phyloP scores from a whole-genome alignment of 2,329 filamentous ascomycete species.

The Thermothelomyces thermophilus region DNA sequence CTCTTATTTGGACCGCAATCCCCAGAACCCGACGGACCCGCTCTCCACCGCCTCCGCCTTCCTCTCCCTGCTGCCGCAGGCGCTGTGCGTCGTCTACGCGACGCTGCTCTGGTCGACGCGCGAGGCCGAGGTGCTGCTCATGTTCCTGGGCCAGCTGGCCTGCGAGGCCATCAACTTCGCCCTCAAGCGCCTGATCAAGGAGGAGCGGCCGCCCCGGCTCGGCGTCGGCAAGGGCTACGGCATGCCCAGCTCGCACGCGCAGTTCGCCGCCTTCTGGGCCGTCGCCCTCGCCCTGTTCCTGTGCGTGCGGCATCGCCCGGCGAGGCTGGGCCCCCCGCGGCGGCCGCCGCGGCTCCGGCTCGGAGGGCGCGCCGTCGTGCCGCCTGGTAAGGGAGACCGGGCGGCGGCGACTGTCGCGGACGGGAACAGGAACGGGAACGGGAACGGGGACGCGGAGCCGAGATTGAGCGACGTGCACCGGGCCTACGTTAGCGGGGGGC shows the following conservation, averaged over 20 bases:
- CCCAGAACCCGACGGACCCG: constrained; percentile 80
- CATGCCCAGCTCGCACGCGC: constrained; percentile 91
- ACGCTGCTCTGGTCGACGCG: constrained; percentile 87
- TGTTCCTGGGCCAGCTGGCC: constrained; percentile 84
- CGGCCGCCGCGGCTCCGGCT: neutral
- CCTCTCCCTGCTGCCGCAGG: constrained; percentile 90
- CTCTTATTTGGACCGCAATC: no score
- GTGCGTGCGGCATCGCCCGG: constrained; percentile 63
- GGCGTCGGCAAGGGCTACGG: constrained; percentile 74
- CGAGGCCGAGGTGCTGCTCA: constrained; percentile 80
- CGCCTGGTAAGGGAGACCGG: no score
- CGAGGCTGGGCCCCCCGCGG: constrained; percentile 5
- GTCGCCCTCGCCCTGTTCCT: constrained; percentile 80
- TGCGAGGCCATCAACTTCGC: constrained; percentile 89
- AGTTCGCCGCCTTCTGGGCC: constrained; percentile 90
- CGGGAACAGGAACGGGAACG: no score
- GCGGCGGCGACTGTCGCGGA: no score
- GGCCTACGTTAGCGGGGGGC: constrained; percentile 10
- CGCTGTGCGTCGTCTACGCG: constrained; percentile 80
- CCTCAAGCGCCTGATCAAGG: constrained; percentile 85
- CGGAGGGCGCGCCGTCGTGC: no score
- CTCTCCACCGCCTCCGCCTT: constrained; percentile 86
- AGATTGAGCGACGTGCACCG: constrained; percentile 3
- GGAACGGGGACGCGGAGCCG: no score
- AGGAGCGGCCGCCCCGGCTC: constrained; percentile 67